Conservation (phyloP, 352 stramenopile species). For the Globisporangium paddicum region DNA sequence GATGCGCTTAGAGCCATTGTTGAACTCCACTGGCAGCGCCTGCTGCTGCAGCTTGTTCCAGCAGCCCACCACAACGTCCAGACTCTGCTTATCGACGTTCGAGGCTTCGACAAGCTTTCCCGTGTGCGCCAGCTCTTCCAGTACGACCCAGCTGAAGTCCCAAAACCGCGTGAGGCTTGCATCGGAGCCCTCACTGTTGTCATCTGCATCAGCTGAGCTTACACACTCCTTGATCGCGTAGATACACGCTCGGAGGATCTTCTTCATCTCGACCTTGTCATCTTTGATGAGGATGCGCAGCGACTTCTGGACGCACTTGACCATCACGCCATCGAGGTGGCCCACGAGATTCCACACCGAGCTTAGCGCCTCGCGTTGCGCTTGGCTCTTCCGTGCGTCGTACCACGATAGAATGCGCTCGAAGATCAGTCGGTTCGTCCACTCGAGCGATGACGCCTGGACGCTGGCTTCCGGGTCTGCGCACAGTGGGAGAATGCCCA, state of each 20-base stretch:
- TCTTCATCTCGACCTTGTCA: slow-evolving; percentile 46
- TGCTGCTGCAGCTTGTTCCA: slow-evolving; percentile 79
- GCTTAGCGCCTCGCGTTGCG: slow-evolving; percentile 21
- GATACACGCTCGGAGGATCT: slow-evolving; percentile 54
- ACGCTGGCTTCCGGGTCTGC: slow-evolving; percentile 75
- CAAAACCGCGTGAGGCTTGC: slow-evolving; percentile 47
- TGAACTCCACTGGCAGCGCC: slow-evolving; percentile 53
- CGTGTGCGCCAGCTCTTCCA: slow-evolving; percentile 72
- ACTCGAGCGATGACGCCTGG: slow-evolving; percentile 56
- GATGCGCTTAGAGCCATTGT: slow-evolving; percentile 78
- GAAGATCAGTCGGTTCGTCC: slow-evolving; percentile 57
- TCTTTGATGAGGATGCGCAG: slow-evolving; percentile 67
- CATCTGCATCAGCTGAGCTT: slow-evolving; percentile 20
- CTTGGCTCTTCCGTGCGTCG: slow-evolving; percentile 27
- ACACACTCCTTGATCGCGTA: slow-evolving; percentile 63
- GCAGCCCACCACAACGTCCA: slow-evolving; percentile 68
- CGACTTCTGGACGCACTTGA: slow-evolving; percentile 68
- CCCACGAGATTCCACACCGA: slow-evolving; percentile 60
- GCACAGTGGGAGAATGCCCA: slow-evolving; percentile 79
- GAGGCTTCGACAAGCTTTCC: slow-evolving; percentile 51
- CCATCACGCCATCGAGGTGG: slow-evolving; percentile 75
- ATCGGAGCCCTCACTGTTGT: slow-evolving; percentile 34
- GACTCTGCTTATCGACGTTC: slow-evolving; percentile 52
- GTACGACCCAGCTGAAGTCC: slow-evolving; percentile 78
- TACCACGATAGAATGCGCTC: slow-evolving; percentile 63